Base-by-base conservation (phyloP, 306 rosid species). In the Rosa chinensis region DNA sequence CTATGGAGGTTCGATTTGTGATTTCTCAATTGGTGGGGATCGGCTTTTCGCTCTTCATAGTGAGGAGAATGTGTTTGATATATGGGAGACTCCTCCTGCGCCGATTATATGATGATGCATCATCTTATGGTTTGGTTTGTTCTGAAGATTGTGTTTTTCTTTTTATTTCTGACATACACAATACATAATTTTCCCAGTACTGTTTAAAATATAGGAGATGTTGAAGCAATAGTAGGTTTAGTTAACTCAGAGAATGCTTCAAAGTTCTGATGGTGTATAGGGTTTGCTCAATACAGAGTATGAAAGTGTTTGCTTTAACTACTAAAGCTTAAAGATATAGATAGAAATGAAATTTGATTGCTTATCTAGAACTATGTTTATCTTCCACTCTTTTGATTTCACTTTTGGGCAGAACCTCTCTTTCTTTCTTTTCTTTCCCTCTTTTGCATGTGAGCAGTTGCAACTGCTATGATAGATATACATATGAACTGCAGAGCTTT, bases 21-120 rank as follows among this genome's bases (percentile, higher is more conserved):
- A 95, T 56, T 91, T 95, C 69, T 93, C 99, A 44, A 95, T 95
- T 25, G 98, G 98, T 2, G 99, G 99, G 23, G 99, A 91, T 77
- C 86, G 99, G 74, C 96, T 95, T 72, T 95, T 95, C 7, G 96
- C 99, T 0, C 96, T 95, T 77, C 95, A 90, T 9, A 93, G 98
- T 23, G 99, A 93, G 75, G 97, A 93, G 78, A 93, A 95, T 90
- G 98, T 91, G 84, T 89, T 95, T 79, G 99, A 95, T 73, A 89
- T 93, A 70, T 95, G 99, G 99, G 99, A 95, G 83, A 93, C 99
- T 66, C 93, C 92, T 50, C 85, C 96, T 40, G 87, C 92, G 0
- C 94, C 99, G 10, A 74, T 91, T 71, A 42, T 91, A 71, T 90
- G 86, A 89, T 75, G 45, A 8, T 66, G 39, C 25, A 25, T 88